Evolutionary conservation across 305 asterid species (phyloP), one percentile per base, ranked within the genome.

Genomic region (Fraxinus dipetala): DNA sequence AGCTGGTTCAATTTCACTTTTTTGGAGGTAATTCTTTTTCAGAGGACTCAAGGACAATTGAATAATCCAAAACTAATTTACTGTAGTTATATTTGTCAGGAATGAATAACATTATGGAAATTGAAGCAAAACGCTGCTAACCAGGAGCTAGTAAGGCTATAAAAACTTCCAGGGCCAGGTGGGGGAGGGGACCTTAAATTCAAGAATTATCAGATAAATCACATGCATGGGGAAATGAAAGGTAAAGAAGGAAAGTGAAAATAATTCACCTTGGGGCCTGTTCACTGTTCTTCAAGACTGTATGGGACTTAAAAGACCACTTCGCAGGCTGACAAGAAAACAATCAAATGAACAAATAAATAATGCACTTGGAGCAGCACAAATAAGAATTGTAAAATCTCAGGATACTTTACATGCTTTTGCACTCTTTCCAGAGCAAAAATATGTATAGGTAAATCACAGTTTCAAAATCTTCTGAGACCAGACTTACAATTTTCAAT

Each of bases 241-340:
- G 76, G 67, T 75, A 4, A 81, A 72, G 65, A 83, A 51, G 20
- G 43, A 43, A 32, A 81, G 61, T 16, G 18, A 82, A 76, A 79
- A 54, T 78, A 77, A 51, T 80, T 83, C 89, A 92, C 99, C 97
- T 94, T 76, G 92, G 95, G 65, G 97, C 98, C 91, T 84, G 88
- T 77, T 92, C 97, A 78, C 93, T 85, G 82, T 85, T 86, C 91
- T 95, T 94, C 89, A 95, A 89, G 88, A 95, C 88, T 6, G 99
- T 90, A 75, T 89, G 97, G 0, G 98, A 93, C 90, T 93, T 93
- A 79, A 95, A 95, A 85, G 92, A 85, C 99, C 99, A 95, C 87
- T 91, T 93, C 76, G 92, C 81, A 77, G 98, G 99, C 99, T 95
- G 96, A 86, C 79, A 89, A 28, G 78, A 56, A 81, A 85, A 77